Evolutionary conservation across 2,329 filamentous ascomycete species (phyloP).

Genomic region (Fragosphaeria purpurea): DNA sequence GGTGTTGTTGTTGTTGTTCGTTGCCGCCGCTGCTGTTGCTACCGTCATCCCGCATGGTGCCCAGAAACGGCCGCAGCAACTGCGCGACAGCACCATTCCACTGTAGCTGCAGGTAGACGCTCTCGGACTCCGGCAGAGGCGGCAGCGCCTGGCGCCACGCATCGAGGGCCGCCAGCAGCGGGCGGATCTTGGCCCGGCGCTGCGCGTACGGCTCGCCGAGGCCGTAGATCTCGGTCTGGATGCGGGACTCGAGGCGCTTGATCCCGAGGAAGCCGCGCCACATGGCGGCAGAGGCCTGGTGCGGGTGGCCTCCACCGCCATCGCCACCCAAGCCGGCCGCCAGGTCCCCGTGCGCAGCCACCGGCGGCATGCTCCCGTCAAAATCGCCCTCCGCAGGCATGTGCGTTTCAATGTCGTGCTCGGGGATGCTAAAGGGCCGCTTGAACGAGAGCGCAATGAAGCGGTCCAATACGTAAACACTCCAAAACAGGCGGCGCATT

Average conservation of each 20-base stretch:
- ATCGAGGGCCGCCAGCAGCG: conserved; percentile 33
- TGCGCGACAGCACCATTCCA: conserved; percentile 38
- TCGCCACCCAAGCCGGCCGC: no score
- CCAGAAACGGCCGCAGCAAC: conserved; percentile 41
- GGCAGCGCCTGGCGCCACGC: conserved; percentile 23
- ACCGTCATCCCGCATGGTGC: conserved; percentile 30
- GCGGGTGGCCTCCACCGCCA: no score
- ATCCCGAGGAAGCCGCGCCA: conserved; percentile 28
- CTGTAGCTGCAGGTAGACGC: conserved; percentile 35
- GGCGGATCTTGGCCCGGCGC: conserved; percentile 34
- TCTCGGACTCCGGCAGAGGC: background rate
- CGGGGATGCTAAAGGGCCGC: conserved; percentile 38
- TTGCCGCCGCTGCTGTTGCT: no score
- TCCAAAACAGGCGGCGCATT: conserved; percentile 38
- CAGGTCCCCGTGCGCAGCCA: no score
- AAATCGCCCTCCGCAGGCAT: conserved; percentile 18
- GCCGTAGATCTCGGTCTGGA: conserved; percentile 40
- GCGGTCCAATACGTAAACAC: conserved; percentile 38
- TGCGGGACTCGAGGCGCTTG: conserved; percentile 36
- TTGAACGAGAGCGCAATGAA: conserved; percentile 40
- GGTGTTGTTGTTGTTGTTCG: no score
- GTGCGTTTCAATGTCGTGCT: conserved; percentile 31
- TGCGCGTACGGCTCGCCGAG: conserved; percentile 33
- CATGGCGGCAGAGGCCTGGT: background rate
- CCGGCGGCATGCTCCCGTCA: background rate